Percentiles rank a stretch among this genome's conserved stretches.
Conservation (phyloP, 2,329 filamentous ascomycete genomes). For the Fusarium circinatum region DNA sequence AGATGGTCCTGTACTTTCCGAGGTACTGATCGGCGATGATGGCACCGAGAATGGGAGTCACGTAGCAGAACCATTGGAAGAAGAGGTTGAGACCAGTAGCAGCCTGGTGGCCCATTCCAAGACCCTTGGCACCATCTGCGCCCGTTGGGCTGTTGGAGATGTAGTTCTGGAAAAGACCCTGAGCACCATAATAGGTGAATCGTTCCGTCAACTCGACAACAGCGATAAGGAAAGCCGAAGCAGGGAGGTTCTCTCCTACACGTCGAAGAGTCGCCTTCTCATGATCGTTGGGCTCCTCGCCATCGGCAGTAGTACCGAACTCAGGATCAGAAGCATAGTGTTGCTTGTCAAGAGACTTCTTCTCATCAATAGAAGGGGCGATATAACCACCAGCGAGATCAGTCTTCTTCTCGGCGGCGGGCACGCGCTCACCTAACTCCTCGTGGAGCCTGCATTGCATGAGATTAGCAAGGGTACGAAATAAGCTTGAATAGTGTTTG, state of each 20-base stretch:
- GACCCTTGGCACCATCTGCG: slow-evolving; percentile 57
- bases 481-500: slow-evolving; percentile 13
- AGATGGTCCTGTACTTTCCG: slow-evolving; percentile 71
- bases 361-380: slow-evolving; percentile 38
- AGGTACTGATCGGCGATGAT: slow-evolving; percentile 68
- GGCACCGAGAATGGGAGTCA: slow-evolving; percentile 60
- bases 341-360: slow-evolving; percentile 39
- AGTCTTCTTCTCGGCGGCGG: slow-evolving; percentile 34
- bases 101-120: slow-evolving; percentile 64
- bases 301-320: slow-evolving; percentile 52
- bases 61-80: slow-evolving; percentile 64
- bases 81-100: slow-evolving; percentile 66
- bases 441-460: slow-evolving; percentile 42
- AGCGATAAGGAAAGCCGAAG: slow-evolving; percentile 66
- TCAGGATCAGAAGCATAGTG: slow-evolving; percentile 41
- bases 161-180: slow-evolving; percentile 67
- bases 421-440: slow-evolving; percentile 41
- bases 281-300: slow-evolving; percentile 62
- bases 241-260: slow-evolving; percentile 64
- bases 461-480: slow-evolving; percentile 13
- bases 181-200: slow-evolving; percentile 67
- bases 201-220: slow-evolving; percentile 66
- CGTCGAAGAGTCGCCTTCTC: slow-evolving; percentile 63
- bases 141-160: slow-evolving; percentile 52
- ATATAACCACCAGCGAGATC: slow-evolving; percentile 43